These are phyloP conservation scores for Croton setiger DNA, from an alignment of 441 rosid genomes.

Conservation along the genomic window DNA sequence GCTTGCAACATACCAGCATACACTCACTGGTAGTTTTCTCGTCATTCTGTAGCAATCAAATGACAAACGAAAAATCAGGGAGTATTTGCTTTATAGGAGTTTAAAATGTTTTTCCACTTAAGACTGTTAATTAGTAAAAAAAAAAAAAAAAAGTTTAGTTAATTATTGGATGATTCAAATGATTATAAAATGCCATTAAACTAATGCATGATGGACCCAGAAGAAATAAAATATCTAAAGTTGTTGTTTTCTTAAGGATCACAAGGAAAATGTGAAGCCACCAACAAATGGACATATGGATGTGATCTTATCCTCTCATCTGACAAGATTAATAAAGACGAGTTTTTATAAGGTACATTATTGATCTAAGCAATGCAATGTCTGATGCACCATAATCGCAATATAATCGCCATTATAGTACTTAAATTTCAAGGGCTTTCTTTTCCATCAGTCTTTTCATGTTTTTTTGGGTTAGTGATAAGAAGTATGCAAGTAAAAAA, in stretches of 20 bases:
- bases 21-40: conserved; percentile 30
- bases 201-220: background rate
- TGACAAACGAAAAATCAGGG: background rate
- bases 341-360: background rate
- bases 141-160: too few species aligned
- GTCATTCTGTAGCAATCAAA: conserved; percentile 20
- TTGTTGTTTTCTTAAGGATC: background rate
- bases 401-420: too few species aligned
- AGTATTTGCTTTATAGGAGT: background rate
- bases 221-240: background rate
- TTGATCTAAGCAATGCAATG: too few species aligned
- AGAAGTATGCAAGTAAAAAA: too few species aligned
- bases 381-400: too few species aligned
- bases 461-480: too few species aligned
- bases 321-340: background rate
- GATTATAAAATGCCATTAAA: too few species aligned
- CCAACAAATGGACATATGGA: background rate
- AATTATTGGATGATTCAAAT: too few species aligned
- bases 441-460: too few species aligned
- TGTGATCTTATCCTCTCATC: background rate
- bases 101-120: too few species aligned
- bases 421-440: too few species aligned
- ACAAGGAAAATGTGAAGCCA: background rate
- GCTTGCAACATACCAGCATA: conserved; percentile 53
- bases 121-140: too few species aligned